Base-by-base conservation (phyloP, 108 stramenopile genomes). In the Nannochloropsis gaditana region DNA sequence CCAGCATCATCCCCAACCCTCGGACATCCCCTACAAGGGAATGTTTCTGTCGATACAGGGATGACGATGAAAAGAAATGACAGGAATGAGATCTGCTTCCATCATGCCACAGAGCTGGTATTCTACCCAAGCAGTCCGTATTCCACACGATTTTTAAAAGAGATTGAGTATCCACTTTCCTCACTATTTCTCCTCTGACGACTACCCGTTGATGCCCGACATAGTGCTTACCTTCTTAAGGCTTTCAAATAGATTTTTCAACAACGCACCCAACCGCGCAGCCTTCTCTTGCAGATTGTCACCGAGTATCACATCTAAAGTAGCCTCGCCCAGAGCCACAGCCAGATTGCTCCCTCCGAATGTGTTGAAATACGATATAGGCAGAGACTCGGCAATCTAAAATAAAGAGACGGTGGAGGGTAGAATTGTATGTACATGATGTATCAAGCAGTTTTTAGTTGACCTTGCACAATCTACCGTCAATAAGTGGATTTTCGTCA, bases 331-430 rank as follows among this genome's bases (percentile, higher is more conserved):
- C 41, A 31, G 21, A 9, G 21, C 47, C 43, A 42, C 91, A 31
- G 92, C 93, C 15, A 96, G 96, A 5, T 95, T 95, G 81, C 94
- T 95, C 9, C 95, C 97, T 17, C 95, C 97, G 91, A 95, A 98
- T 9, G 97, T 98, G 88, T 96, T 97, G 92, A 98, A 98, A 87
- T 96, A 97, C 87, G 47, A 50, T 11, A 11, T 10, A 15, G 47
- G 47, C 11, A 50, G 47, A 15, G 47, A 50, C 47, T 50, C 47
- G 47, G 47, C 47, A 15, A 50, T 50, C 47, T 50, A 50, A 50
- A 15, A 15, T 15, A 50, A 15, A 31, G 31, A 15, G 47, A 15
- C 10, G 47, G 47, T 11, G 15, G 47, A 1, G 47, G 15, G 47
- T 10, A 50, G 47, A 50, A 50, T 50, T 31, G 31, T 31, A 31